A percentile compares a stretch with the other conserved stretches of the same genome.
These are phyloP conservation scores for Echium plantagineum DNA, from an alignment of 257 asterid genomes.

Conservation along the genomic window DNA sequence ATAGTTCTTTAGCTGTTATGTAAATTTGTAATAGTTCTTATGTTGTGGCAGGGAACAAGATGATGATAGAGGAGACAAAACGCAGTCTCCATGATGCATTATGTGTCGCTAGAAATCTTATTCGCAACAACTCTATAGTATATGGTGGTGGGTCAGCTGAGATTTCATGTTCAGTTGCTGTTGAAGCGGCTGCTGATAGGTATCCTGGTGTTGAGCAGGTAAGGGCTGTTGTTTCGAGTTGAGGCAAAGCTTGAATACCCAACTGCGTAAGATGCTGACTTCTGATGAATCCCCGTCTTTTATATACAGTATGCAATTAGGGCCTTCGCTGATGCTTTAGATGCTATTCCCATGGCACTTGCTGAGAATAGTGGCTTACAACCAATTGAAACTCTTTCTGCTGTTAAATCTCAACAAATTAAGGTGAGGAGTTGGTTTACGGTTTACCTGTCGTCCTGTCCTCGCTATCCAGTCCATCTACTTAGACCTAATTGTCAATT, in stretches of 20 bases:
- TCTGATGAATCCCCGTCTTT: conserved; percentile 8
- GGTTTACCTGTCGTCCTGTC: neutral
- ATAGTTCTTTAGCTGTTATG: neutral
- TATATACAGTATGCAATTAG: conserved; percentile 77
- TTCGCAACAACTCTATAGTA: conserved; percentile 87
- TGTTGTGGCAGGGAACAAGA: conserved; percentile 69
- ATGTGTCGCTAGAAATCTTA: conserved; percentile 88
- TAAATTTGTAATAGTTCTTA: no score
- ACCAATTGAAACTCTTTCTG: conserved; percentile 89
- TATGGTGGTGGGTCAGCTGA: conserved; percentile 99
- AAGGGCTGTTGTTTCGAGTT: neutral
- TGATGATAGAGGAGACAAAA: conserved; percentile 95
- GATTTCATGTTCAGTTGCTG: conserved; percentile 87
- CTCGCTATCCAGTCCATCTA: neutral
- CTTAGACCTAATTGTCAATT: neutral
- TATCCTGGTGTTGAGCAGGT: conserved; percentile 99
- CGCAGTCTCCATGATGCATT: conserved; percentile 96
- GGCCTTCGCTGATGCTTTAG: conserved; percentile 94
- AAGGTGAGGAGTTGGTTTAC: conserved; percentile 36
- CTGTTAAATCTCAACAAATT: conserved; percentile 85
- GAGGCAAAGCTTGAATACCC: no score
- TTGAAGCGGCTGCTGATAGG: conserved; percentile 93
- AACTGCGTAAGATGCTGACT: no score
- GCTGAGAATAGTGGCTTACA: conserved; percentile 95
- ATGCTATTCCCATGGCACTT: conserved; percentile 94